phyloP scores from a whole-genome alignment of 352 stramenopile species.

The Phytophthora quininea region DNA sequence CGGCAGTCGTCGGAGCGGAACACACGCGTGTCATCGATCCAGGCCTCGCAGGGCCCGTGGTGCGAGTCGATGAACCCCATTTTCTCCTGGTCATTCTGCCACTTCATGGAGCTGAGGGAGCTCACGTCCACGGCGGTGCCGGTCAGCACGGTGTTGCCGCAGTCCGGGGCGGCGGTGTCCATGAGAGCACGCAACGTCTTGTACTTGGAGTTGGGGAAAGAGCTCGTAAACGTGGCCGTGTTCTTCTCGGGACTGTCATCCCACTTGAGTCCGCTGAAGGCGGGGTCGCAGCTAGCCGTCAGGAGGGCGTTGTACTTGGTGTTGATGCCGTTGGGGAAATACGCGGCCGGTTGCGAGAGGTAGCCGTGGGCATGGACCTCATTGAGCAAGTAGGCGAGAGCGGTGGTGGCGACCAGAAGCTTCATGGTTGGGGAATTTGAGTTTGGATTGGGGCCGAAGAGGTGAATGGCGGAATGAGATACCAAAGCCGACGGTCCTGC shows the following conservation, averaged over 20 bases:
- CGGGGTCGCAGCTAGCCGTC: slow-evolving; percentile 26
- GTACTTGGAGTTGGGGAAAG: slow-evolving; percentile 37
- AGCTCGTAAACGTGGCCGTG: slow-evolving; percentile 33
- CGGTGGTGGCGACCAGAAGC: slow-evolving; percentile 27
- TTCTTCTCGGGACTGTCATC: slow-evolving; percentile 34
- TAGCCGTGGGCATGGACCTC: slow-evolving; percentile 46
- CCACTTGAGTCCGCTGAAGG: slow-evolving; percentile 37
- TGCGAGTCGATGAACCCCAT: slow-evolving; percentile 53
- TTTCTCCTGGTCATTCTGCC: slow-evolving; percentile 52
- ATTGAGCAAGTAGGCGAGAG: slow-evolving; percentile 25
- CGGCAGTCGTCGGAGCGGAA: slow-evolving; percentile 50
- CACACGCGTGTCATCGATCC: slow-evolving; percentile 48
- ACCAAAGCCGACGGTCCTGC: slow-evolving; percentile 18
- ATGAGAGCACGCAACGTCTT: slow-evolving; percentile 41
- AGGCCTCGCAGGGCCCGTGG: slow-evolving; percentile 54
- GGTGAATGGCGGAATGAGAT: slow-evolving; percentile 34
- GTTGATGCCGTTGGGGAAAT: slow-evolving; percentile 38
- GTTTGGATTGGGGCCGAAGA: slow-evolving; percentile 16
- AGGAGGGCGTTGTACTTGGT: slow-evolving; percentile 33
- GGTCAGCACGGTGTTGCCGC: slow-evolving; percentile 25
- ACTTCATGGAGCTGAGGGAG: slow-evolving; percentile 42
- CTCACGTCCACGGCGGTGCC: slow-evolving; percentile 39
- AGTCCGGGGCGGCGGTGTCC: slow-evolving; percentile 35
- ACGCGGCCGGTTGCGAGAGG: slow-evolving; percentile 36
- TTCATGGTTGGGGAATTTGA: slow-evolving; percentile 21